These are phyloP conservation scores for Fusarium guadeloupense DNA, from an alignment of 2,329 filamentous ascomycete genomes.

Conservation along the genomic window DNA sequence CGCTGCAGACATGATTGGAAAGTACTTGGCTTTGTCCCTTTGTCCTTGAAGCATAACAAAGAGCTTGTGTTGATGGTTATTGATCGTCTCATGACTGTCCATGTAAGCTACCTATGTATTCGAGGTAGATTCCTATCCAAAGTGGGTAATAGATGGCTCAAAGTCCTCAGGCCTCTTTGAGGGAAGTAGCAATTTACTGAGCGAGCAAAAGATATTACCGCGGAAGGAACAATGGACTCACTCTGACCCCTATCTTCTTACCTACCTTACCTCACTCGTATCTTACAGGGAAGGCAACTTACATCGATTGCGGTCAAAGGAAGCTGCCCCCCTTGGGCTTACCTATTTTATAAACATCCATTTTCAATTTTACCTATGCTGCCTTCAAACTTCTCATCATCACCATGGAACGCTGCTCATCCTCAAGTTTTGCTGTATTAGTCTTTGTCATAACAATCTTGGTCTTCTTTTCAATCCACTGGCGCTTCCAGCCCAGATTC, in stretches of 20 bases:
- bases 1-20: not conserved
- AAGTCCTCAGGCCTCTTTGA: no score
- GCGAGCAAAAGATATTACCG: no score
- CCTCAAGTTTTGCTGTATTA: constrained; percentile 13
- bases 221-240: no score
- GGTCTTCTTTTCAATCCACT: constrained; percentile 9
- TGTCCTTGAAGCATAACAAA: not conserved
- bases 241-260: no score
- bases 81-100: not conserved
- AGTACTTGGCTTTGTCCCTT: not conserved
- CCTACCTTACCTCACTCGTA: no score
- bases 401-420: constrained; percentile 20
- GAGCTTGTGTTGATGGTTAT: not conserved
- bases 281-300: no score
- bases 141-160: no score
- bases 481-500: constrained; percentile 51
- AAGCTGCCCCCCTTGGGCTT: no score
- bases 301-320: no score
- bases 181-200: no score
- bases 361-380: not conserved
- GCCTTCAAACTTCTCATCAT: not conserved
- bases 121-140: no score
- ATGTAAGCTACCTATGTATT: not conserved
- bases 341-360: not conserved
- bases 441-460: constrained; percentile 10